These are phyloP conservation scores for Kluyveromyces wickerhamii DNA, from an alignment of 805 yeast species.

Conservation along the genomic window DNA sequence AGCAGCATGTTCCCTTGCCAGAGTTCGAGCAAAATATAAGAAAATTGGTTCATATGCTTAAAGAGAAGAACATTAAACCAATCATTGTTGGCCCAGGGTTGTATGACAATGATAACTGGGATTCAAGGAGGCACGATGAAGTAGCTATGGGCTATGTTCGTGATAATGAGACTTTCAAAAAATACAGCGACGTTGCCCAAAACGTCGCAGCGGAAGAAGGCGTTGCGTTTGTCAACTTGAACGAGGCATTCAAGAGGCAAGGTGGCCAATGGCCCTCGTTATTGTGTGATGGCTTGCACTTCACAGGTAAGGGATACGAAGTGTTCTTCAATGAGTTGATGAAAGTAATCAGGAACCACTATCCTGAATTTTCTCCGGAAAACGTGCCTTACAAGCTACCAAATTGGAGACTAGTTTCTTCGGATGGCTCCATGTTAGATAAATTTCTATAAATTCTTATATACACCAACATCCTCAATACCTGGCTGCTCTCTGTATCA, in stretches of 20 bases:
- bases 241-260: conserved; percentile 34
- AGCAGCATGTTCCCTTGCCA: conserved; percentile 44
- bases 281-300: conserved; percentile 54
- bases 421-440: conserved; percentile 19
- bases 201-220: conserved; percentile 37
- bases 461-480: not conserved
- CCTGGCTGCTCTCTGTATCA: not conserved
- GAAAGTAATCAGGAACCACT: conserved; percentile 31
- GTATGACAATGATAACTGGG: conserved; percentile 41
- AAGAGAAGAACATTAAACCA: conserved; percentile 38
- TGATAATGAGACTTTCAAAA: conserved; percentile 36
- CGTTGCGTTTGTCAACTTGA: conserved; percentile 54
- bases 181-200: conserved; percentile 45
- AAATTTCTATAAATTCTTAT: no score
- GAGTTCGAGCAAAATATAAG: conserved; percentile 42
- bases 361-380: conserved; percentile 43
- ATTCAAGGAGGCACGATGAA: conserved; percentile 27
- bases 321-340: conserved; percentile 40
- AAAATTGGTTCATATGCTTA: conserved; percentile 35
- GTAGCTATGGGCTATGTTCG: conserved; percentile 37
- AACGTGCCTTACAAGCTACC: conserved; percentile 33
- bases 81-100: conserved; percentile 58
- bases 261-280: conserved; percentile 35
- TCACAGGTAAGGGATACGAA: conserved; percentile 44
- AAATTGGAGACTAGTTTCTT: conserved; percentile 32